Evolutionary conservation across 2,329 filamentous ascomycete genomes (phyloP), one percentile per base, ranked within the genome.

Genomic region (Alternaria longipes): DNA sequence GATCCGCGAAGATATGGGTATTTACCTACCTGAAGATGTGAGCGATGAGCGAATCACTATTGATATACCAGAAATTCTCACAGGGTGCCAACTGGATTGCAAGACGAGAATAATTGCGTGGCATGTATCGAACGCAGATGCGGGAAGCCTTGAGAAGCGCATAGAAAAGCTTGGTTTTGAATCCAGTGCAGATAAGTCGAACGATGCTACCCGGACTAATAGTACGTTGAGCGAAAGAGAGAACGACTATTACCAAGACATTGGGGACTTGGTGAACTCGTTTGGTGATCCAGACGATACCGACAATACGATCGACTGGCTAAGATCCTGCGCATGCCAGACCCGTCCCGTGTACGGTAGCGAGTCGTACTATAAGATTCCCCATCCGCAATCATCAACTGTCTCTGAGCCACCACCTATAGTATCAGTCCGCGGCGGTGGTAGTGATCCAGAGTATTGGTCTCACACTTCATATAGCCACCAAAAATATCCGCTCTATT

Each of bases 21-120:
- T 69, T 5, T 14, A 40, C 24, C 45, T 66, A 14, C 67, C 66
- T 2, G 62, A 66, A 16, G 54, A 38, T 3, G n/a, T 50, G 11
- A 18, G 41, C 30, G 63, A 62, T 7, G 36, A 56, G 16, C 40
- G 24, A 12, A 52, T 69, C 5, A 28, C 64, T 3, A 62, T 69
- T 22, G 46, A 54, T 9, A 52, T 63, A 8, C 65, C 65, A 1
- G 36, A 56, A 16, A 34, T 41, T 20, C 12, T 16, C 0, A 9
- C n/a, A 14, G 11, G 18, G 8, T 28, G 8, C 41, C 16, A 32
- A 9, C 8, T 46, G 8, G 18, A 58, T 24, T 36, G 55, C 8
- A 16, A 36, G 36, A 45, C 49, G 11, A 46, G 40, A 22, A 46
- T 53, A 30, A 12, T 36, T 18, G 40, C 54, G 3, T 64, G 66